Evolutionary conservation across 495 filamentous ascomycete genomes (phyloP).

Genomic region (Xylona heveae): DNA sequence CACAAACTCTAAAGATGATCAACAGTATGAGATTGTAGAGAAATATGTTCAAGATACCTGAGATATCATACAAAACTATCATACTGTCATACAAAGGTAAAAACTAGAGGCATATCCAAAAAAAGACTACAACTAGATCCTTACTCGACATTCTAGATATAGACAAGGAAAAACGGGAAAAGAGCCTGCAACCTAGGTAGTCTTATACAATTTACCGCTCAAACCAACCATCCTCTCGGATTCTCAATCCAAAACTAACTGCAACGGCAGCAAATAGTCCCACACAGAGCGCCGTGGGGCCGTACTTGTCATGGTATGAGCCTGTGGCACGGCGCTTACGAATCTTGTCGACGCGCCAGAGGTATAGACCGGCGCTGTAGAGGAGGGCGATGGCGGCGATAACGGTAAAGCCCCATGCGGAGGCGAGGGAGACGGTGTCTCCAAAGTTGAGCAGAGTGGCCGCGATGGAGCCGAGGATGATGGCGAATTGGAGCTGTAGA

Average conservation of each 20-base stretch:
- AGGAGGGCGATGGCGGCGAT: slow-evolving; percentile 51
- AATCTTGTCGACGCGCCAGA: slow-evolving; percentile 74
- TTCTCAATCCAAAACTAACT: slow-evolving; percentile 54
- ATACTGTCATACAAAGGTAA: no score
- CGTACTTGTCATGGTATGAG: slow-evolving; percentile 75
- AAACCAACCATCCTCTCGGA: slow-evolving; percentile 7
- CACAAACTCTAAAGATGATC: no score
- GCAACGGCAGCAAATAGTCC: slow-evolving; percentile 50
- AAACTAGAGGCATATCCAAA: no score
- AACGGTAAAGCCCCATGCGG: slow-evolving; percentile 59
- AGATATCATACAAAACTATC: no score
- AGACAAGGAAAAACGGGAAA: no score
- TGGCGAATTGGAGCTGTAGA: slow-evolving; percentile 62
- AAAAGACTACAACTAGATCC: no score
- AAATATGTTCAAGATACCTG: no score
- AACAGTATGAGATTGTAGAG: no score
- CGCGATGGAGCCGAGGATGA: slow-evolving; percentile 82
- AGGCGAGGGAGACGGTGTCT: slow-evolving; percentile 34
- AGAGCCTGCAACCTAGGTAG: no score
- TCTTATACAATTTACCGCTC: no score
- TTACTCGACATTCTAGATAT: no score
- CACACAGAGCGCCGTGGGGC: slow-evolving; percentile 59
- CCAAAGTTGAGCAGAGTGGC: slow-evolving; percentile 84
- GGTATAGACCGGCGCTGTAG: slow-evolving; percentile 64
- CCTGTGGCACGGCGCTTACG: slow-evolving; percentile 49